phyloP scores from a whole-genome alignment of 345 rosid species.

The Pugionium dolabratum region DNA sequence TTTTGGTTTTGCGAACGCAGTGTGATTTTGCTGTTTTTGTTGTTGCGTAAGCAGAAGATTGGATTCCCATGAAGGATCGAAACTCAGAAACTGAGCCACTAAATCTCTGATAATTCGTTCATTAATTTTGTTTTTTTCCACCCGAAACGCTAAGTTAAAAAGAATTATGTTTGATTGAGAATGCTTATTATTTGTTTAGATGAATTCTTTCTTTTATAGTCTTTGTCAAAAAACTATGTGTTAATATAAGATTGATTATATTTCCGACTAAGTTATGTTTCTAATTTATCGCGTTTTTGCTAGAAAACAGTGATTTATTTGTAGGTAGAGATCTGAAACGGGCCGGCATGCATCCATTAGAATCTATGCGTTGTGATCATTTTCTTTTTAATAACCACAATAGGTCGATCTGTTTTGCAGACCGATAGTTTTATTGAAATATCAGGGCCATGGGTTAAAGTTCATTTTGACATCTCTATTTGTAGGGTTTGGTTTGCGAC shows the following conservation, averaged over 20 bases:
- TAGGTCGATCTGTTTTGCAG: too few species aligned
- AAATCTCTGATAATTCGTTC: conserved; percentile 10
- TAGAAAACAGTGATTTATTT: too few species aligned
- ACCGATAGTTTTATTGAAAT: too few species aligned
- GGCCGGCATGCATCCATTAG: too few species aligned
- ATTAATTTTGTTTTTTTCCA: background rate
- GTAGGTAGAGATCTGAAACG: too few species aligned
- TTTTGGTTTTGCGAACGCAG: background rate
- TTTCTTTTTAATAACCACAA: too few species aligned
- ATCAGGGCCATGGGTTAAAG: too few species aligned
- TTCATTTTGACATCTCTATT: too few species aligned
- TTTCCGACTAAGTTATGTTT: background rate
- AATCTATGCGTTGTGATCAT: too few species aligned
- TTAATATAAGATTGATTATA: too few species aligned
- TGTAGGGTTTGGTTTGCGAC: too few species aligned
- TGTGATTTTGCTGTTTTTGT: background rate
- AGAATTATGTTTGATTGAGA: background rate
- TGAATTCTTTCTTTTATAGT: background rate
- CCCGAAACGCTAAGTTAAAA: background rate
- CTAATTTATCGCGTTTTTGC: background rate
- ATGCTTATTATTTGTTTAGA: conserved; percentile 10
- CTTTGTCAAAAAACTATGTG: too few species aligned
- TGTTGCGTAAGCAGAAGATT: conserved; percentile 20
- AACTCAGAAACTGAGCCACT: conserved; percentile 23
- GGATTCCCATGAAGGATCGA: conserved; percentile 23